phyloP scores from a whole-genome alignment of 352 stramenopile species.

The Globisporangium cylindrosporum region DNA sequence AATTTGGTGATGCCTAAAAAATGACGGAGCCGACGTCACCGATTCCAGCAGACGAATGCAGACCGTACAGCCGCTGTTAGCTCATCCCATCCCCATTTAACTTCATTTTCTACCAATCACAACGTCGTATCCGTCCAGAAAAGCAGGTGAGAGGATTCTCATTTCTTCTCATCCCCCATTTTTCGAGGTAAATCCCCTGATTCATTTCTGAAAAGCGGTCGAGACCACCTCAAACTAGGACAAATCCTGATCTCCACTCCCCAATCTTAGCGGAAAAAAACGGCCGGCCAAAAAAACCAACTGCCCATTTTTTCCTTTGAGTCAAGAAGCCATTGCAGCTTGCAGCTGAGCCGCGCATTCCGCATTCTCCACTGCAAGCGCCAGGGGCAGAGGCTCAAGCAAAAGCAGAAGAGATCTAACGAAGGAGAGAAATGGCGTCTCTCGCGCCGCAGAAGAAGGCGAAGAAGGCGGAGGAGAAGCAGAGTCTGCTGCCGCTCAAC shows the following conservation, averaged over 20 bases:
- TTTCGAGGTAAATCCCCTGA: neutral
- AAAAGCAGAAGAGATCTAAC: no score
- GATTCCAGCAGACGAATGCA: neutral
- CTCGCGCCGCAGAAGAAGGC: neutral
- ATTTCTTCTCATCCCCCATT: neutral
- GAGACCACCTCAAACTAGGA: neutral
- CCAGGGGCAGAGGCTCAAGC: neutral
- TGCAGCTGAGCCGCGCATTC: neutral
- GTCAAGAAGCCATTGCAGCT: neutral
- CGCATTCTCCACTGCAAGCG: neutral
- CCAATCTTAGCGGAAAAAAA: neutral
- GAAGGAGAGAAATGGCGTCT: neutral
- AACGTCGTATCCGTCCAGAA: neutral
- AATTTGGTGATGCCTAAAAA: neutral
- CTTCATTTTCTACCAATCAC: neutral
- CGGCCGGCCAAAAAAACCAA: neutral
- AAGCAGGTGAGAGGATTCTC: neutral
- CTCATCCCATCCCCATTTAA: neutral
- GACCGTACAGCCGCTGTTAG: neutral
- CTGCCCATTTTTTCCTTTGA: neutral
- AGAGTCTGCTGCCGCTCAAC: conserved; percentile 15
- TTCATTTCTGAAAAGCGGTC: neutral
- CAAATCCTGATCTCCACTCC: neutral
- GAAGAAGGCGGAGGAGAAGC: conserved; percentile 8
- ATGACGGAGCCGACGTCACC: neutral